Evolutionary conservation across 805 yeast species (phyloP).

Genomic region (Kodamaea restingae): DNA sequence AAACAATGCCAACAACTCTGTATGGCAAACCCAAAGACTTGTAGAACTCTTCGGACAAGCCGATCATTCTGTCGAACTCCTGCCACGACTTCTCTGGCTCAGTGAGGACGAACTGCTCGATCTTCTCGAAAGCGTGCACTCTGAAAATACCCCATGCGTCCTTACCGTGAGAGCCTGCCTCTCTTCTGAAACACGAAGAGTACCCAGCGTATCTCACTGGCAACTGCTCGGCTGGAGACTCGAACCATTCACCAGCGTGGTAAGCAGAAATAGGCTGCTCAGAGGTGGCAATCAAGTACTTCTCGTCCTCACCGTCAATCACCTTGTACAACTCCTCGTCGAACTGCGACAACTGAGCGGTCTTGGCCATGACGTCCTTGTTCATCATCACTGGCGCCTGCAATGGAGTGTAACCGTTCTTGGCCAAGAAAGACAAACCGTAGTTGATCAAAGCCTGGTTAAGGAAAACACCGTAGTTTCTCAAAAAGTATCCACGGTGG

Average conservation of each 20-base stretch:
- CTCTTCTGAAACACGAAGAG: conserved; percentile 98
- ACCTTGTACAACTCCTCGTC: conserved; percentile 98
- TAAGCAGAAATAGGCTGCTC: conserved; percentile 99
- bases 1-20: conserved; percentile 95
- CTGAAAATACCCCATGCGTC: conserved; percentile 99
- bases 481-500: conserved; percentile 96
- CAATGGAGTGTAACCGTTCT: conserved; percentile 78
- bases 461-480: conserved; percentile 93
- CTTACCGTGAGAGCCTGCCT: conserved; percentile 98
- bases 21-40: conserved; percentile 89
- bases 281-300: conserved; percentile 95
- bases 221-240: conserved; percentile 92
- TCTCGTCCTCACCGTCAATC: conserved; percentile 94
- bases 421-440: conserved; percentile 79
- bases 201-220: conserved; percentile 97
- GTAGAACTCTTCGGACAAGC: conserved; percentile 86
- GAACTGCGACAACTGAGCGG: conserved; percentile 96
- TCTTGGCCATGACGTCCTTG: conserved; percentile 98
- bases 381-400: conserved; percentile 99
- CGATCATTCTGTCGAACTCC: conserved; percentile 95
- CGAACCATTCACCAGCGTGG: conserved; percentile 98
- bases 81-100: conserved; percentile 99
- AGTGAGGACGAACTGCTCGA: conserved; percentile 91
- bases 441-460: conserved; percentile 98
- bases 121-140: conserved; percentile 97